Conservation (phyloP, 768 basidiomycete genomes). For the Cubamyces lactineus region DNA sequence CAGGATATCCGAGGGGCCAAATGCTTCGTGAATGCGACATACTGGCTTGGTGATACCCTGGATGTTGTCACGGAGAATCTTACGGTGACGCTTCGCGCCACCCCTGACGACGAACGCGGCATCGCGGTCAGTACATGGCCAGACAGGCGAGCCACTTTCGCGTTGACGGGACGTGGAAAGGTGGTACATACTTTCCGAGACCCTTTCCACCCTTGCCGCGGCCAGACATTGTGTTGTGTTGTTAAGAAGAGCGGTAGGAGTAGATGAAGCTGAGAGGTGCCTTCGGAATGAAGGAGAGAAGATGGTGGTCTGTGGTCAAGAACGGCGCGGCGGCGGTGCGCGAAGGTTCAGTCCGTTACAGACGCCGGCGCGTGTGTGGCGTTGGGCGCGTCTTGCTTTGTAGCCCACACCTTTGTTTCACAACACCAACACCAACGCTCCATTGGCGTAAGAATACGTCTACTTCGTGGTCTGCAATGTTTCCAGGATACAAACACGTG, state of each 20-base stretch:
- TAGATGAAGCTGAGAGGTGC: constrained; percentile 4
- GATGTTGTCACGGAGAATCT: constrained; percentile 87
- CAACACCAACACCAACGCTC: background rate
- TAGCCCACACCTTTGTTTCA: background rate
- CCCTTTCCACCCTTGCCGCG: constrained; percentile 95
- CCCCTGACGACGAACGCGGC: constrained; percentile 71
- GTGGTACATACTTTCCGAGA: constrained; percentile 38
- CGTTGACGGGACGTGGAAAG: background rate
- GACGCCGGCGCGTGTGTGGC: constrained; percentile 4
- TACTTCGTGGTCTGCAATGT: constrained; percentile 32
- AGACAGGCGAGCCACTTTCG: background rate
- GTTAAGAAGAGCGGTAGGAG: constrained; percentile 29
- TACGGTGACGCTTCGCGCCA: constrained; percentile 94
- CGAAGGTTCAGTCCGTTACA: constrained; percentile 2
- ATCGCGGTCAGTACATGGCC: constrained; percentile 43
- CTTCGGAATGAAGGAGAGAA: constrained; percentile 2
- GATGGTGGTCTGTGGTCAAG: constrained; percentile 22
- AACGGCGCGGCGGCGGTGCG: constrained; percentile 17
- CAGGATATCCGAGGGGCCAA: background rate
- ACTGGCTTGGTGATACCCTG: constrained; percentile 69
- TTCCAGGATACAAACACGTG: constrained; percentile 69
- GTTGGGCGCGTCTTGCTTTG: background rate
- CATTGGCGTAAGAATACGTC: background rate
- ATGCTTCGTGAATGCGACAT: constrained; percentile 23
- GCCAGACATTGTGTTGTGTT: constrained; percentile 75